A percentile compares a stretch with the other conserved stretches of the same genome.
Evolutionary conservation across 2,329 filamentous ascomycete genomes (phyloP).

Genomic region (Neodidymelliopsis sp.): DNA sequence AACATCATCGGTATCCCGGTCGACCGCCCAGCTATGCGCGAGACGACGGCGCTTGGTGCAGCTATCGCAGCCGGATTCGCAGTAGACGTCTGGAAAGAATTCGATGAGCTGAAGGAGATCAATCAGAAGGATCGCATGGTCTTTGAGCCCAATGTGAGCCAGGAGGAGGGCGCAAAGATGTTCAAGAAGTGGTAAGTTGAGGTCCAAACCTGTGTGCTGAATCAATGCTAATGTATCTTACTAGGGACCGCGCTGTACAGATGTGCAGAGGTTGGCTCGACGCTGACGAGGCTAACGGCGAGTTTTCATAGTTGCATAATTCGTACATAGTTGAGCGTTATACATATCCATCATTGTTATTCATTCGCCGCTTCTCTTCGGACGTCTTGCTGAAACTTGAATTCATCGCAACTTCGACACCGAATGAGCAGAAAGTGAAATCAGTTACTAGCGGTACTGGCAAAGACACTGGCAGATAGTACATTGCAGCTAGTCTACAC

Average conservation of each 20-base stretch:
- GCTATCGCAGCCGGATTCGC: conserved; percentile 91
- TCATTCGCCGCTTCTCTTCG: not conserved
- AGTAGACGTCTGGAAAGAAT: conserved; percentile 77
- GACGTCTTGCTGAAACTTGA: too few relatives aligned
- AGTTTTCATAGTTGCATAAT: conserved; percentile 36
- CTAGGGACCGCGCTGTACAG: conserved; percentile 64
- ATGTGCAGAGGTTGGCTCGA: conserved; percentile 78
- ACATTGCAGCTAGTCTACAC: too few relatives aligned
- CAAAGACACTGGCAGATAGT: too few relatives aligned
- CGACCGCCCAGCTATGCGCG: conserved; percentile 84
- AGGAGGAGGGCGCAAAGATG: conserved; percentile 66
- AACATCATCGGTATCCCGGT: conserved; percentile 85
- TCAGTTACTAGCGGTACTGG: too few relatives aligned
- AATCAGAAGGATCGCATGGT: conserved; percentile 73
- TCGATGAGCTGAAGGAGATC: conserved; percentile 76
- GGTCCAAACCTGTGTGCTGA: not conserved
- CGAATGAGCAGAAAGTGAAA: too few relatives aligned
- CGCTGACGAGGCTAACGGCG: conserved; percentile 49
- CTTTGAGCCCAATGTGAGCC: conserved; percentile 72
- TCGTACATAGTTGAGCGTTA: conserved; percentile 17
- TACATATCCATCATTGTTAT: conserved; percentile 10
- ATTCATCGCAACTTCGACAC: too few relatives aligned
- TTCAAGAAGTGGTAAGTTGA: conserved; percentile 68
- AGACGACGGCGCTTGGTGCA: conserved; percentile 87
- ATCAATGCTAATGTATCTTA: not conserved